Base-by-base conservation (phyloP, 2,329 filamentous ascomycete genomes). In the Monilinia vaccinii-corymbosi region DNA sequence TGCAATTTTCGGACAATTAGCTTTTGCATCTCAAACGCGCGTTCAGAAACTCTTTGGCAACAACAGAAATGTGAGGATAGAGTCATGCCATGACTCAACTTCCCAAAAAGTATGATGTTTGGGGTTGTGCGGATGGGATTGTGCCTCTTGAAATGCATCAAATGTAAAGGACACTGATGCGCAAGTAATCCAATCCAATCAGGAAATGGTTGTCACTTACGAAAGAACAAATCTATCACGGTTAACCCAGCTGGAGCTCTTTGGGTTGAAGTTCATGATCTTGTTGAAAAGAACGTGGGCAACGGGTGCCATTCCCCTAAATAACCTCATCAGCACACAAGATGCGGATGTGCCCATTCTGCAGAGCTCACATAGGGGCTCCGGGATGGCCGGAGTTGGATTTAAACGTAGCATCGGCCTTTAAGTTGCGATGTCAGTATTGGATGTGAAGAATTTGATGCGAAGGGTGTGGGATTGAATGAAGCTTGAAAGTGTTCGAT, bases 231-330 rank as follows among this genome's bases (percentile, higher is more conserved):
- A 99, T 76, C 94, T 89, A 79, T 99, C 94, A 73, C 94, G 88
- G 85, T 97, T 97, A 71, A 94, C 73, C 92, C 92, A 99, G 67
- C 91, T 82, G 71, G 94, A 90, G 85, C 96, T 97, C 87, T 97
- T 95, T 72, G 94, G 94, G 87, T 97, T 99, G 85, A 97, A 99
- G 76, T 80, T 95, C 91, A 99, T 91, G 83, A 97, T 95, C 78
- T 94, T 95, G 85, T 96, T 96, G 81, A 90, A 99, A 67, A 99
- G 85, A 72, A 97, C 91, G 83, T 97, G 94, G 76, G 94, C 87
- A 73, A 92, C 86, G 65, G 94, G 93, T 73, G 94, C 94, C 90
- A 97, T 84, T 75, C 84, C 84, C 83, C 83, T 86, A 63, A 28
- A 48, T 28, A 28, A 28, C n/a, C 16, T 40, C 32, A 56, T 60